A percentile compares a stretch with the other conserved stretches of the same genome.
phyloP scores from a whole-genome alignment of 2,329 filamentous ascomycete genomes.

The Epichloe sibirici region DNA sequence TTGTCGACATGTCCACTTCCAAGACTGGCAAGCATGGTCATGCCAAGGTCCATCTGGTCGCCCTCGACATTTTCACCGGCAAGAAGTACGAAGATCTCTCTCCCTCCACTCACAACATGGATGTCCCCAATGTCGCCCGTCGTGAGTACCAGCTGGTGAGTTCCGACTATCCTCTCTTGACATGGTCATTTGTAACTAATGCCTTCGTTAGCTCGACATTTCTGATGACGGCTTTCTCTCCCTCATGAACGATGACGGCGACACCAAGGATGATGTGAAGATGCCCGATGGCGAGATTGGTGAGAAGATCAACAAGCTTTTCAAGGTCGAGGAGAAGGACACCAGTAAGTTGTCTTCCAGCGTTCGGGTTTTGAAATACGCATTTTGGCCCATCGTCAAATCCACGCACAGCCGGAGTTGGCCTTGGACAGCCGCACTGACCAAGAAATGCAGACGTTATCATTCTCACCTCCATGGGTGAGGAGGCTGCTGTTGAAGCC shows the following conservation, averaged over 20 bases:
- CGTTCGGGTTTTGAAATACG: background rate
- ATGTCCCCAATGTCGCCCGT: slow-evolving; percentile 87
- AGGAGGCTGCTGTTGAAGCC: slow-evolving; percentile 82
- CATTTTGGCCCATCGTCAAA: background rate
- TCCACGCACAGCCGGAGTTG: background rate
- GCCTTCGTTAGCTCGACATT: slow-evolving; percentile 62
- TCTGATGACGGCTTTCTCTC: slow-evolving; percentile 90
- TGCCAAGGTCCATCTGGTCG: slow-evolving; percentile 98
- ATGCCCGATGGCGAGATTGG: slow-evolving; percentile 82
- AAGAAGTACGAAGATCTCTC: slow-evolving; percentile 99
- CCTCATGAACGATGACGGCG: slow-evolving; percentile 78
- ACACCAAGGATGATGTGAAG: slow-evolving; percentile 91
- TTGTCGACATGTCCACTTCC: slow-evolving; percentile 99
- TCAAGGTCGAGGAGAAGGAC: slow-evolving; percentile 77
- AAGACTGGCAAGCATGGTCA: slow-evolving; percentile 99
- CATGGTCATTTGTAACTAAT: background rate
- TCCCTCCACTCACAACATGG: slow-evolving; percentile 96
- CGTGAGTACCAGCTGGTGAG: slow-evolving; percentile 90
- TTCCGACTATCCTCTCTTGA: background rate
- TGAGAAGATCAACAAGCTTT: slow-evolving; percentile 73
- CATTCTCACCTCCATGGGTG: slow-evolving; percentile 90
- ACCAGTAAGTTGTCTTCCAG: slow-evolving; percentile 57
- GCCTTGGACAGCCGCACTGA: background rate
- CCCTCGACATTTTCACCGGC: slow-evolving; percentile 97
- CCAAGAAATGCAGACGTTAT: slow-evolving; percentile 56